Evolutionary conservation across 306 rosid species (phyloP).

Genomic region (Fragaria vesca): DNA sequence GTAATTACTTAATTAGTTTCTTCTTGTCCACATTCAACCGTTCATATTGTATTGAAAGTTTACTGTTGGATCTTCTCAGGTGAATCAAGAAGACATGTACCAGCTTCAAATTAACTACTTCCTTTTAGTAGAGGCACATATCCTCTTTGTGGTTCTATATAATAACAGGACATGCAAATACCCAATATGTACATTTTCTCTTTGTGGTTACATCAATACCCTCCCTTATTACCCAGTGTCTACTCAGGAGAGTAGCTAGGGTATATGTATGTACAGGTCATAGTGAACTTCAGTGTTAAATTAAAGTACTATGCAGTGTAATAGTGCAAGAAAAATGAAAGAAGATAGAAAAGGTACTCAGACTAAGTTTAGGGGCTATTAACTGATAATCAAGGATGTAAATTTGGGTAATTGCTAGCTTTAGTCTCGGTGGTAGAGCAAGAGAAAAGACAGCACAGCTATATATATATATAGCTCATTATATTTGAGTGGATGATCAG

Average conservation of each 20-base stretch:
- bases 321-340: neutral
- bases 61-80: neutral
- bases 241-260: neutral
- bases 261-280: neutral
- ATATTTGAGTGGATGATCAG: neutral
- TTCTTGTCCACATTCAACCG: neutral
- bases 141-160: neutral
- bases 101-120: neutral
- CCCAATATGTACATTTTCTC: neutral
- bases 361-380: neutral
- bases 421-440: neutral
- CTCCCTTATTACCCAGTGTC: neutral
- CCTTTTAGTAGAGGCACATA: neutral
- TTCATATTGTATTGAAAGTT: neutral
- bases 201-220: neutral
- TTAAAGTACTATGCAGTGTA: neutral
- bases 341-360: neutral
- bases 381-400: neutral
- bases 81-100: neutral
- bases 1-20: neutral
- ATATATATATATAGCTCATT: neutral
- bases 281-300: neutral
- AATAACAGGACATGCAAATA: neutral
- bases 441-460: neutral
- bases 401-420: neutral